Conservation (phyloP, 306 rosid genomes). For the Dalbergia cochinchinensis region DNA sequence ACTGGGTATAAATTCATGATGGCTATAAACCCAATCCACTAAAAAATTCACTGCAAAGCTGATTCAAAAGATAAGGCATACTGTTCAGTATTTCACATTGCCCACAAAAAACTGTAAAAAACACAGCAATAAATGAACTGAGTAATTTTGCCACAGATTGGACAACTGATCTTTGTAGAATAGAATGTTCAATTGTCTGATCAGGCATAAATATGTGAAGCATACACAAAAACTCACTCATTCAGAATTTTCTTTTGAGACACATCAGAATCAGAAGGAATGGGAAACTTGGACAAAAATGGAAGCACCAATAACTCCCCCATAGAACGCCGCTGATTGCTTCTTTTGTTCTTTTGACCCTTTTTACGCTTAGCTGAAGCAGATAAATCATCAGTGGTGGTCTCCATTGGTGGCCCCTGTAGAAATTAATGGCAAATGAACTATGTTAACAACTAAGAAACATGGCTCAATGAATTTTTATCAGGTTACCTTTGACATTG, state of each 20-base stretch:
- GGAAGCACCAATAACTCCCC: slow-evolving; percentile 96
- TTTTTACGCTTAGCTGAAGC: slow-evolving; percentile 81
- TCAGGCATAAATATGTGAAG: slow-evolving; percentile 33
- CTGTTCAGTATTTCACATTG: slow-evolving; percentile 17
- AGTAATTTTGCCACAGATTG: slow-evolving; percentile 20
- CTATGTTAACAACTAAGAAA: slow-evolving; percentile 32
- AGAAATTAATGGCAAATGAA: slow-evolving; percentile 47
- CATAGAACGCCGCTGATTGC: slow-evolving; percentile 61
- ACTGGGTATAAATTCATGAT: slow-evolving; percentile 18
- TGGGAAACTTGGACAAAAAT: slow-evolving; percentile 80
- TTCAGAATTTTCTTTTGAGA: slow-evolving; percentile 59
- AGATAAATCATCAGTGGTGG: slow-evolving; percentile 52
- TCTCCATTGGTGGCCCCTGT: slow-evolving; percentile 77
- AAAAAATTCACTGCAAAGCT: neutral
- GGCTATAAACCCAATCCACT: slow-evolving; percentile 24
- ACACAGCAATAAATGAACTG: slow-evolving; percentile 17
- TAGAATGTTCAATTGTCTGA: slow-evolving; percentile 24
- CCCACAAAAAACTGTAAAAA: slow-evolving; percentile 19
- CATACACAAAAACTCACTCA: slow-evolving; percentile 67
- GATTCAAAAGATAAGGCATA: neutral
- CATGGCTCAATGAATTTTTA: slow-evolving; percentile 36
- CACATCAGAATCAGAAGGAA: slow-evolving; percentile 70
- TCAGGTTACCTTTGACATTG: slow-evolving; percentile 75
- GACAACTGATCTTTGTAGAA: slow-evolving; percentile 16
- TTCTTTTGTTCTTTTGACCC: slow-evolving; percentile 72